These are phyloP conservation scores for Cercophora newfieldiana DNA, from an alignment of 495 filamentous ascomycete species.

Conservation along the genomic window DNA sequence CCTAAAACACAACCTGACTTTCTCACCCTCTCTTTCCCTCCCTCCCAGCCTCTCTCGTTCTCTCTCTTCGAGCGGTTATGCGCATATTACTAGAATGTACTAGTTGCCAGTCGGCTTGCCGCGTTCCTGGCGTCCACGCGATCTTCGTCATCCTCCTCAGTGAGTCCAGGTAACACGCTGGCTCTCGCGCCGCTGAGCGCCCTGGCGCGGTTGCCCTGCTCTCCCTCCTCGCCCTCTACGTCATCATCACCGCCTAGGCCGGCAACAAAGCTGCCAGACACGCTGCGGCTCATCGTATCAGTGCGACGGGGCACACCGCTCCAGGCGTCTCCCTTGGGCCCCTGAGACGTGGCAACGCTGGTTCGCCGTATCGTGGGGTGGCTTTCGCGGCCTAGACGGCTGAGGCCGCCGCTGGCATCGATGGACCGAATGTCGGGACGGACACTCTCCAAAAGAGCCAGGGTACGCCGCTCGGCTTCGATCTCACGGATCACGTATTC, in stretches of 20 bases:
- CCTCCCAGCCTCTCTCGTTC: neutral
- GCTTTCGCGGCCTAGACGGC: conserved; percentile 80
- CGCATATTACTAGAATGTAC: conserved; percentile 66
- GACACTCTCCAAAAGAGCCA: conserved; percentile 88
- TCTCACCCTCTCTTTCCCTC: no score
- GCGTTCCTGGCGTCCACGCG: conserved; percentile 93
- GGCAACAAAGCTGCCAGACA: conserved; percentile 67
- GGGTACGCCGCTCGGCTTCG: conserved; percentile 87
- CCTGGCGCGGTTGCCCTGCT: conserved; percentile 43
- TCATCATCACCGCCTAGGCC: conserved; percentile 43
- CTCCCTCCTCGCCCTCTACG: conserved; percentile 47
- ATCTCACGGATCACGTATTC: conserved; percentile 95
- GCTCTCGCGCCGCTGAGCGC: conserved; percentile 57
- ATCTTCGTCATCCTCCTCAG: conserved; percentile 91
- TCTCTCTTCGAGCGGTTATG: neutral
- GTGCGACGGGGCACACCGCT: conserved; percentile 83
- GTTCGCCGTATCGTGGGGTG: conserved; percentile 74
- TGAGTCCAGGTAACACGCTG: conserved; percentile 54
- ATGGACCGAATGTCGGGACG: conserved; percentile 92
- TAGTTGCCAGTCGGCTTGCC: conserved; percentile 87
- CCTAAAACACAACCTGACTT: no score
- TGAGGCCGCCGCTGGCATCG: conserved; percentile 84
- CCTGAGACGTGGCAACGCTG: conserved; percentile 82
- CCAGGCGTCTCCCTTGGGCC: conserved; percentile 95
- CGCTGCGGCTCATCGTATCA: conserved; percentile 72